Evolutionary conservation across 2,329 filamentous ascomycete genomes (phyloP).

Genomic region (Massarina eburnea): DNA sequence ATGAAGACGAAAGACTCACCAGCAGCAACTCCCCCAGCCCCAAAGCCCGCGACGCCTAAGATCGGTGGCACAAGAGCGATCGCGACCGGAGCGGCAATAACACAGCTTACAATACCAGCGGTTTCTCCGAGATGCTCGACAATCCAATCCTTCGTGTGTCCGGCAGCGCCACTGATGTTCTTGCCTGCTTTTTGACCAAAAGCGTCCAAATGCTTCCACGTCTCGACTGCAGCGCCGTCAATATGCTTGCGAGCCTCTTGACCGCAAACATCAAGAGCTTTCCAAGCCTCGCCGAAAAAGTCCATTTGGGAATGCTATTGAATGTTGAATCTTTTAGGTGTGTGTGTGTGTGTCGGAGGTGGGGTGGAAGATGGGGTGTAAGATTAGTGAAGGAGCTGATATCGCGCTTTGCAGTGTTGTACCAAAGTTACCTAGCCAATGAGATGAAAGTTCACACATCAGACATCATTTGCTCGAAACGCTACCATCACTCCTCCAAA

Average conservation of each 20-base stretch:
- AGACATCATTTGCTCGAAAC: too few species aligned
- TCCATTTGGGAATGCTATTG: too few species aligned
- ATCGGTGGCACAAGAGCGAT: constrained; percentile 2
- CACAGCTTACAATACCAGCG: constrained; percentile 8
- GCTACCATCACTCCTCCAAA: too few species aligned
- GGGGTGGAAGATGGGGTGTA: too few species aligned
- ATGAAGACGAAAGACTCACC: constrained; percentile 5
- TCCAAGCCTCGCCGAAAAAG: too few species aligned
- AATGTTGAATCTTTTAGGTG: too few species aligned
- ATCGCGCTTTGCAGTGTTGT: too few species aligned
- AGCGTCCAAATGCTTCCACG: constrained; percentile 7
- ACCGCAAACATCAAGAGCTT: constrained; percentile 6
- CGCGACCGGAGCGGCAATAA: constrained; percentile 9
- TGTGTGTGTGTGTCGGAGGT: too few species aligned
- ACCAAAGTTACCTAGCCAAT: too few species aligned
- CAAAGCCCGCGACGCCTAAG: constrained; percentile 13
- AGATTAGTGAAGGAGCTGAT: too few species aligned
- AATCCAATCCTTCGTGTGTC: constrained; percentile 15
- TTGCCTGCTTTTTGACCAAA: constrained; percentile 9
- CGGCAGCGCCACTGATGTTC: background rate
- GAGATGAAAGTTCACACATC: too few species aligned
- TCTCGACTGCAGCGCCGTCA: constrained; percentile 4
- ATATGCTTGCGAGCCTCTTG: constrained; percentile 6
- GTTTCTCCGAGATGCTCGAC: constrained; percentile 10
- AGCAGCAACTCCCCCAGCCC: constrained; percentile 11